Base-by-base conservation (phyloP, 768 basidiomycete species). In the Naganishia vishniacii region DNA sequence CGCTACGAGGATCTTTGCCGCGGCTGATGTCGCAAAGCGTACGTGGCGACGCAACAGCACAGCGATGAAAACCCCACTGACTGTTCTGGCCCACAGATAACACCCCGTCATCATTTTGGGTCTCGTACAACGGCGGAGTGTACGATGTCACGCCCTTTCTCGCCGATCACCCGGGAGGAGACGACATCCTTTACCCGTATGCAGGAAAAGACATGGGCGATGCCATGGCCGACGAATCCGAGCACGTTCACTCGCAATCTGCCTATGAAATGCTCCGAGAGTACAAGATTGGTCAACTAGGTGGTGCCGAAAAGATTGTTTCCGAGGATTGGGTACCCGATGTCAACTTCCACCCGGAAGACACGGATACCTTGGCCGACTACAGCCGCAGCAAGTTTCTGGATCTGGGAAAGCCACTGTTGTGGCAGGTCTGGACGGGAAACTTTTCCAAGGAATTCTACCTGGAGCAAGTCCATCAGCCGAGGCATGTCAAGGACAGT, bases 391-490 rank as follows among this genome's bases (percentile, higher is more conserved):
- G 88, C 75, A 82, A 89, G 71, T 99, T 99, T 78, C 80, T 99
- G 65, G 93, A 99, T 76, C 83, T 99, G 23, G 82, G 84, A 65
- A 85, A 86, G 74, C 92, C 95, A 11, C 75, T 99, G 59, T 76
- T 94, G 61, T 71, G 75, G 64, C 95, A 99, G 78, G 84, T 99
- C 66, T 92, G 88, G 89, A 79, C 85, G 67, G 84, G 84, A 16
- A 88, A 91, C 76, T 95, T 89, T 73, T 89, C 89, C 74, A 99
- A 99, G 81, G 84, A 88, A 3, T 98, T 92, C 77, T 99, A 99
- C 75, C 81, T 99, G 53, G 84, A 90, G 71, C 95, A 99, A 77
- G 89, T 99, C 0, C 95, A 99, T 77, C 92, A 97, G 75, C 94
- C 95, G 1, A 84, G 95, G 45, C 93, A 93, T 76, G 77, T 93